Evolutionary conservation across 1,139 yeast genomes (phyloP), one percentile per base, ranked within the genome.

Genomic region (Pichia kudriavzevii): DNA sequence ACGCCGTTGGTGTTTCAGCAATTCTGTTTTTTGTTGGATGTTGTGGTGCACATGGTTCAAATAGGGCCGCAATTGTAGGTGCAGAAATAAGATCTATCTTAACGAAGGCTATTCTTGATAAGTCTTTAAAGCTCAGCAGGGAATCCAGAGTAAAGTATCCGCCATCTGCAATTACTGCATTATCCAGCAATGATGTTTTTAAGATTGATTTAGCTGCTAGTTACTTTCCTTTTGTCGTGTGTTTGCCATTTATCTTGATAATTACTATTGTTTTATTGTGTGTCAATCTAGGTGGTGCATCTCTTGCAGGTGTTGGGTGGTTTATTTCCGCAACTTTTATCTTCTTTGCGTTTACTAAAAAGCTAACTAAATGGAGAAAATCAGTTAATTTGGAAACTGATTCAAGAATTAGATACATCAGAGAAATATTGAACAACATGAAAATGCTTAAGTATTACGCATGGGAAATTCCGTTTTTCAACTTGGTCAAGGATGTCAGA

Each of bases 161-260:
- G 0, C 64, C 70, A 18, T 81, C 91, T 41, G 71, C 70, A 44
- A 67, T 84, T 38, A 80, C 91, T 3, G 75, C 82, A 10, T 58
- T 82, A 52, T 68, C 83, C 59, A 78, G 88, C 9, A 76, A 91
- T 1, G 95, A 83, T 53, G 65, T 84, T 38, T 72, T 85, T 24
- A 71, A 94, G 50, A 68, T 84, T 25, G 94, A 83, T 52, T 71
- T 81, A 51, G 88, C 91, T 5, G 55, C 74, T 26, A 72, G 76
- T 6, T 79, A 79, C 59, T 79, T 76, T 48, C 84, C 84, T 5
- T 71, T 75, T 51, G 58, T 75, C 8, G 58, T 79, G 42, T 66
- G 76, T 11, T 70, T 80, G 49, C 79, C 85, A 0, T 61, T 75
- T 11, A 69, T 78, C 0, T 56, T 77, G 13, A 66, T 61, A n/a